A percentile compares a stretch with the other conserved stretches of the same genome.
Conservation (phyloP, 345 rosid genomes). For the Camelina neglecta region DNA sequence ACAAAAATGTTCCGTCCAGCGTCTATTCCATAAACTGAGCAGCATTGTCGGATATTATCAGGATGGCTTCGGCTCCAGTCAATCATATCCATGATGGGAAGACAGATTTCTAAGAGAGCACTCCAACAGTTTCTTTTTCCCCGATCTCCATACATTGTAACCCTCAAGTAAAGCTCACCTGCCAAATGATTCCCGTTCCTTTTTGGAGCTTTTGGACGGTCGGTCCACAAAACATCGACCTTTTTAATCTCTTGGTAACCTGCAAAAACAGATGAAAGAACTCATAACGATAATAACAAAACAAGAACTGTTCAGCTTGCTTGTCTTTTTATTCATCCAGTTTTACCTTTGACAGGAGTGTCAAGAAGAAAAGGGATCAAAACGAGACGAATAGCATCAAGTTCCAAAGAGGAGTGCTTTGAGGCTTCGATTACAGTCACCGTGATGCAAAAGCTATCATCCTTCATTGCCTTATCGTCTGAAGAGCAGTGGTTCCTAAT, state of each 20-base stretch:
- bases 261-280: constrained; percentile 40
- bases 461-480: constrained; percentile 47
- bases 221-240: constrained; percentile 83
- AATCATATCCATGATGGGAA: constrained; percentile 69
- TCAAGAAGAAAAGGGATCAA: constrained; percentile 72
- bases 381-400: constrained; percentile 50
- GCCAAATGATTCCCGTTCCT: constrained; percentile 14
- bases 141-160: constrained; percentile 58
- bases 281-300: constrained; percentile 28
- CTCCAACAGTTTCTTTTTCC: constrained; percentile 64
- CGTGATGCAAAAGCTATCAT: constrained; percentile 59
- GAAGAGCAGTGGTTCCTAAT: constrained; percentile 42
- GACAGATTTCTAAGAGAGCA: constrained; percentile 63
- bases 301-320: background rate
- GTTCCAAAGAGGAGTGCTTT: constrained; percentile 40
- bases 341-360: constrained; percentile 65
- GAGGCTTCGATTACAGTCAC: constrained; percentile 54
- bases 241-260: constrained; percentile 78
- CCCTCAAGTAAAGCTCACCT: constrained; percentile 84
- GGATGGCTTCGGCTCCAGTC: constrained; percentile 96
- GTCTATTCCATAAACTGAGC: constrained; percentile 73
- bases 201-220: constrained; percentile 51
- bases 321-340: background rate
- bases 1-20: constrained; percentile 77
- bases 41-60: constrained; percentile 71